A percentile compares a stretch with the other conserved stretches of the same genome.
These are phyloP conservation scores for Gomphus bonarii DNA, from an alignment of 1,284 basidiomycete genomes.

Conservation along the genomic window DNA sequence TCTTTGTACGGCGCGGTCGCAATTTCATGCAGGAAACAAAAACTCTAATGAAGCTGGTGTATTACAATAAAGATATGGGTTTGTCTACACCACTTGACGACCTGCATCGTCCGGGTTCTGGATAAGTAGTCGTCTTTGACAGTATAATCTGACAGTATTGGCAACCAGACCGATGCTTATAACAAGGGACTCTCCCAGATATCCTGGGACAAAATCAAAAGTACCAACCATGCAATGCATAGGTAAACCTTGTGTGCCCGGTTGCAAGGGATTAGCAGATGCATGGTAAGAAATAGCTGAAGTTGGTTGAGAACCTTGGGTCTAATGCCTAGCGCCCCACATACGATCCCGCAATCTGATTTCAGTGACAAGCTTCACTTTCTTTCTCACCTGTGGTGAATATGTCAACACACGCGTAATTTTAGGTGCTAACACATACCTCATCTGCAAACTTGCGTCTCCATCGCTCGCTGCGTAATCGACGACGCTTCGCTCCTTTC, in stretches of 20 bases:
- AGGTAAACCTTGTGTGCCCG: conserved; percentile 22
- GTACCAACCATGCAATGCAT: conserved; percentile 15
- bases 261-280: conserved; percentile 12
- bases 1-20: too few relatives aligned
- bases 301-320: conserved; percentile 3
- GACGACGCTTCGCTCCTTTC: conserved; percentile 54
- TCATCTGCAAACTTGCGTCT: conserved; percentile 58
- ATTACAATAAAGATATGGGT: too few relatives aligned
- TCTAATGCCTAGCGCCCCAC: conserved; percentile 26
- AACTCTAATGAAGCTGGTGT: too few relatives aligned
- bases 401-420: neutral
- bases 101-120: too few relatives aligned
- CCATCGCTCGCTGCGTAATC: conserved; percentile 55
- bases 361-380: conserved; percentile 44
- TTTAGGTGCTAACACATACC: conserved; percentile 29
- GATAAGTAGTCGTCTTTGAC: neutral
- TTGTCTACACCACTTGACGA: too few relatives aligned
- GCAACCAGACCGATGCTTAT: neutral
- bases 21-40: too few relatives aligned
- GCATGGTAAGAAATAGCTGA: conserved; percentile 12
- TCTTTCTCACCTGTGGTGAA: conserved; percentile 46
- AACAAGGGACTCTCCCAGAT: neutral
- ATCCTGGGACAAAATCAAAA: neutral
- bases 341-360: conserved; percentile 40
- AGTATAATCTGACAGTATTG: neutral